These are phyloP conservation scores for Somion occarium DNA, from an alignment of 1,284 basidiomycete species.

Conservation along the genomic window DNA sequence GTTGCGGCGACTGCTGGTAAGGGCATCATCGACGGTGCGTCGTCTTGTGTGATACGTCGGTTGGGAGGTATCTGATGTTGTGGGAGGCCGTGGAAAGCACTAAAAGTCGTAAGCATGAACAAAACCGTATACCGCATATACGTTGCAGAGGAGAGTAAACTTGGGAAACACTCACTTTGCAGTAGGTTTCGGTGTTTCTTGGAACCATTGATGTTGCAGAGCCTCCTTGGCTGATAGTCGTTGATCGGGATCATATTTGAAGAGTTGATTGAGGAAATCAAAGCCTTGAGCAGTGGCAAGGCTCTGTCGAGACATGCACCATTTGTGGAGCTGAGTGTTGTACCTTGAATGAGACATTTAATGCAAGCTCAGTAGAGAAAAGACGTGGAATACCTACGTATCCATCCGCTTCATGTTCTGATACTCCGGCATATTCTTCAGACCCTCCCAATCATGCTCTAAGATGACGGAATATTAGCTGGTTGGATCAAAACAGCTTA, in stretches of 20 bases:
- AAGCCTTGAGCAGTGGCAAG: conserved; percentile 62
- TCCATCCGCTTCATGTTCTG: conserved; percentile 80
- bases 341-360: conserved; percentile 33
- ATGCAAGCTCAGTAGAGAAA: too few species aligned
- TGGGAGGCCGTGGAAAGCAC: conserved; percentile 56
- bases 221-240: conserved; percentile 83
- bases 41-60: conserved; percentile 72
- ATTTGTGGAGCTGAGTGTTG: conserved; percentile 63
- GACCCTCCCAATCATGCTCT: conserved; percentile 85
- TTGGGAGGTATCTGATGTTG: conserved; percentile 63
- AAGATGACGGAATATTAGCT: conserved; percentile 8
- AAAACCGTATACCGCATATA: neutral
- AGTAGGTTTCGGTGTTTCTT: conserved; percentile 71
- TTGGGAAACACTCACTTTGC: conserved; percentile 49
- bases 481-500: conserved; percentile 1
- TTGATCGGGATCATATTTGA: conserved; percentile 88
- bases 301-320: conserved; percentile 55
- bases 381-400: conserved; percentile 40
- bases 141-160: conserved; percentile 3
- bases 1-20: conserved; percentile 33
- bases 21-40: conserved; percentile 75
- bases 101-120: conserved; percentile 23
- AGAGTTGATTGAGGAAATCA: conserved; percentile 81
- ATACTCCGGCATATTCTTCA: conserved; percentile 88
- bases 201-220: conserved; percentile 78